Base-by-base conservation (phyloP, 2,329 filamentous ascomycete genomes). In the Ophiocordyceps unilateralis region DNA sequence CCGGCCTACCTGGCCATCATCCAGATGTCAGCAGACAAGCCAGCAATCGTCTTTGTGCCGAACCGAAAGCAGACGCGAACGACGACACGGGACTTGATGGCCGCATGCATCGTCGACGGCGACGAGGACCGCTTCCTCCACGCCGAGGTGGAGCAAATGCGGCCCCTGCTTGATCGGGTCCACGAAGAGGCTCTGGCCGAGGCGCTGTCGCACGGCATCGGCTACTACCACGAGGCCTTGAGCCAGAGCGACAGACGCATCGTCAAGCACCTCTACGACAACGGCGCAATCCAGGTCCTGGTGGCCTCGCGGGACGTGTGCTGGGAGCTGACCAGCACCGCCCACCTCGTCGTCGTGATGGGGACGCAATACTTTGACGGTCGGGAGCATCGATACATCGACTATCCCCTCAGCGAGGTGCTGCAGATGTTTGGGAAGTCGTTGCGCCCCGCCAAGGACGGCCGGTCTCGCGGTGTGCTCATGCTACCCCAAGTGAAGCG, bases 401-500 rank as follows among this genome's bases (percentile, higher is more conserved):
- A 98, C 61, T 98, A 98, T 55, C 83, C 87, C 4, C 76, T 96
- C 49, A 89, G 83, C 54, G 91, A 98, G 57, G 78, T 98, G 15
- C 66, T 98, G 44, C 91, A 98, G 56, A 98, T 98, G 89, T 94
- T 96, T 53, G 91, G 91, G 51, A 93, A 91, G 61, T 84, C 91
- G 32, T 78, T 88, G 43, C 78, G 83, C 36, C 78, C 86, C 2
- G 74, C 81, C 4, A 72, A 79, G 55, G 87, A 94, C 53, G 85
- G 83, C 45, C 74, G 81, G 45, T 82, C 83, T 39, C 85, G 84
- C 47, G 93, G 89, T 51, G 85, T 98, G n/a, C 70, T 98, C 39
- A 96, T 98, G 91, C 77, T 95, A 11, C 87, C 89, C 3, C 80
- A 83, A 17, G 86, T 93, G 40, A 95, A 93, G 70, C 80, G 91